Conservation (phyloP, 2,329 filamentous ascomycete species). For the Cytospora leucostoma region DNA sequence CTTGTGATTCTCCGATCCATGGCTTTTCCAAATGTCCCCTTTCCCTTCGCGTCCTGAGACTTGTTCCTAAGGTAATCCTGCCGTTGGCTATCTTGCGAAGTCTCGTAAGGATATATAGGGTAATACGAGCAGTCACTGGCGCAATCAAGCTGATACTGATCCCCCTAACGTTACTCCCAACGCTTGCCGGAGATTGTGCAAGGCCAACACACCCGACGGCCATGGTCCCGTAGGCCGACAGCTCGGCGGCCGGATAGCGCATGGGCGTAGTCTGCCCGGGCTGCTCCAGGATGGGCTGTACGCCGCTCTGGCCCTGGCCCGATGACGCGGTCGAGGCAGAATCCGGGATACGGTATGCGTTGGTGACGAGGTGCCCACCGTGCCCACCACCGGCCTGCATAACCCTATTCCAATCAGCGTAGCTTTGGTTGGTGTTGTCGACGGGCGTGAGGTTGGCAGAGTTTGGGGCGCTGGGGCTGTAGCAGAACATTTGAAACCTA, state of each 20-base stretch:
- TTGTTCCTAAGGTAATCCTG: no score
- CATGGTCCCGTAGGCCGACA: neutral
- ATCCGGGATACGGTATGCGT: neutral
- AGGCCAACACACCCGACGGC: neutral
- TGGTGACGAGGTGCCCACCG: neutral
- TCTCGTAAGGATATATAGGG: no score
- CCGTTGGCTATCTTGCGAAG: no score
- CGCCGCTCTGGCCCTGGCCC: slow-evolving; percentile 1
- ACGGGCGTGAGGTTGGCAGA: neutral
- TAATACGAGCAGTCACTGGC: no score
- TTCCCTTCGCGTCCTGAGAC: no score
- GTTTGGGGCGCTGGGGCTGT: neutral
- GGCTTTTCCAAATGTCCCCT: no score
- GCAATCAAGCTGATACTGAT: no score
- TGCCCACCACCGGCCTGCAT: neutral
- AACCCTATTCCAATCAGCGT: neutral
- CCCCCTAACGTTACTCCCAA: neutral
- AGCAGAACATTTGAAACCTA: neutral
- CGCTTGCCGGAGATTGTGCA: neutral
- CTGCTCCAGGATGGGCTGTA: neutral
- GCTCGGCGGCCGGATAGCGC: neutral
- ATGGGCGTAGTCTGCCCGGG: neutral
- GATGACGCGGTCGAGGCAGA: neutral
- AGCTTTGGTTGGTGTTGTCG: neutral
- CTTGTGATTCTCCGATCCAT: no score